Evolutionary conservation across 129 eudicot genomes (phyloP).

Genomic region (Arctium minus): DNA sequence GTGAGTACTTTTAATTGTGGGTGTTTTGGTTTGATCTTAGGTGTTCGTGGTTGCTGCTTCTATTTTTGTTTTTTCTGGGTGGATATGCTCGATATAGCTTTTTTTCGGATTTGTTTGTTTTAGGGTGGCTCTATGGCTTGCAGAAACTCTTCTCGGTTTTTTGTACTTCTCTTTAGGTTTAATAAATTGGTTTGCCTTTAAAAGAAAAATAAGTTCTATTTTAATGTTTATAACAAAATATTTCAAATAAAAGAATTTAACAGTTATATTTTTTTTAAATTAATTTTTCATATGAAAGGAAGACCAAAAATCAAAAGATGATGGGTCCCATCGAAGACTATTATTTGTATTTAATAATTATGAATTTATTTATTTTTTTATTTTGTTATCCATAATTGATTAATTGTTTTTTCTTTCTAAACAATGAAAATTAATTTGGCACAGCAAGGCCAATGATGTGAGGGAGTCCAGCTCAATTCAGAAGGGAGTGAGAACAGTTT

Average conservation of each 20-base stretch:
- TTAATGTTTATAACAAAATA: not conserved
- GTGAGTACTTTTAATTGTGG: too few relatives aligned
- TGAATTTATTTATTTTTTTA: not conserved
- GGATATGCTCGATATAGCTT: too few relatives aligned
- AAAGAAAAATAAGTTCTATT: too few relatives aligned
- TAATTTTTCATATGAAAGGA: not conserved
- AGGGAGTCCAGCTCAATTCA: conserved; percentile 13
- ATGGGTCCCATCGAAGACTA: not conserved
- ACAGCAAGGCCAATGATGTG: conserved; percentile 11
- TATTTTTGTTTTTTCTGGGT: too few relatives aligned
- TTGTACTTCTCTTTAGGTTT: too few relatives aligned
- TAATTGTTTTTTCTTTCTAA: too few relatives aligned
- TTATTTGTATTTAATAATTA: not conserved
- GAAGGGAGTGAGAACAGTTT: conserved; percentile 7
- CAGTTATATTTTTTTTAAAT: not conserved
- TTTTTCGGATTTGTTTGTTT: too few relatives aligned
- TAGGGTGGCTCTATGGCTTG: too few relatives aligned
- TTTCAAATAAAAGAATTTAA: not conserved
- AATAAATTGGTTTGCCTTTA: too few relatives aligned
- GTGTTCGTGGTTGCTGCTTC: too few relatives aligned
- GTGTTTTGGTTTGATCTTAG: too few relatives aligned
- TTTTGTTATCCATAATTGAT: not conserved
- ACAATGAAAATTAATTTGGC: not conserved
- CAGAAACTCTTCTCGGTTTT: too few relatives aligned
- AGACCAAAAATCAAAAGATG: not conserved